phyloP scores from a whole-genome alignment of 2,329 filamentous ascomycete species.

The Metarhizium rileyi region DNA sequence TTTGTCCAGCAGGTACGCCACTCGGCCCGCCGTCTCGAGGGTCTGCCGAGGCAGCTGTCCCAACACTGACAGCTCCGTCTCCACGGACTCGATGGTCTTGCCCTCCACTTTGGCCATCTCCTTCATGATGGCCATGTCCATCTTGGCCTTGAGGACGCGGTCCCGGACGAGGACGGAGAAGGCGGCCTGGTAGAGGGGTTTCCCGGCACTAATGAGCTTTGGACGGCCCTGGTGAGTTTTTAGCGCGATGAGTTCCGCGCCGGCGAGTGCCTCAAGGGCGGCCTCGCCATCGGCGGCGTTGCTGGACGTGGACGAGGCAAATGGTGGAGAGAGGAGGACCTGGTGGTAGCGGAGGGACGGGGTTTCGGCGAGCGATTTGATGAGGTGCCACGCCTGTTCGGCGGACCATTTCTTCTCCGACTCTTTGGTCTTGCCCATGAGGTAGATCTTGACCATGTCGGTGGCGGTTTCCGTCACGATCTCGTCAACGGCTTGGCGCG shows the following conservation, averaged over 20 bases:
- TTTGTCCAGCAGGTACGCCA: constrained; percentile 66
- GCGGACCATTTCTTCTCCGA: constrained; percentile 59
- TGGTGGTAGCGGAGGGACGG: constrained; percentile 75
- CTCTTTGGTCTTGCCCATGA: constrained; percentile 49
- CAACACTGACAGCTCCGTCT: constrained; percentile 66
- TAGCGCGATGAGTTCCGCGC: constrained; percentile 77
- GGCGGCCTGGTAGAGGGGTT: constrained; percentile 77
- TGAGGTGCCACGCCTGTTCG: constrained; percentile 83
- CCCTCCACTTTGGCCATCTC: constrained; percentile 65
- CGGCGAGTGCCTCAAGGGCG: constrained; percentile 70
- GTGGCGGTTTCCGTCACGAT: constrained; percentile 84
- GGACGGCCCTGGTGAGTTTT: constrained; percentile 66
- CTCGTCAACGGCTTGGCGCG: constrained; percentile 69
- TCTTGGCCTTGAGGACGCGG: constrained; percentile 58
- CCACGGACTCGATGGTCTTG: constrained; percentile 65
- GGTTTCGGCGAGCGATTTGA: constrained; percentile 64
- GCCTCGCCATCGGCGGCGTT: constrained; percentile 54
- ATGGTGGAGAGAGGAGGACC: constrained; percentile 66
- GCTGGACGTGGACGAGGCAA: constrained; percentile 46
- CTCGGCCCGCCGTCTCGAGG: constrained; percentile 52
- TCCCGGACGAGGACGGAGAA: constrained; percentile 67
- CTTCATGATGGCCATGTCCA: constrained; percentile 61
- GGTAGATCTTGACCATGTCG: constrained; percentile 89
- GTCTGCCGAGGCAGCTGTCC: constrained; percentile 62
- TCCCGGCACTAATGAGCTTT: constrained; percentile 65